Percentiles rank a stretch among this genome's conserved stretches.
phyloP scores from a whole-genome alignment of 306 rosid species.

The Pterocarpus santalinus region DNA sequence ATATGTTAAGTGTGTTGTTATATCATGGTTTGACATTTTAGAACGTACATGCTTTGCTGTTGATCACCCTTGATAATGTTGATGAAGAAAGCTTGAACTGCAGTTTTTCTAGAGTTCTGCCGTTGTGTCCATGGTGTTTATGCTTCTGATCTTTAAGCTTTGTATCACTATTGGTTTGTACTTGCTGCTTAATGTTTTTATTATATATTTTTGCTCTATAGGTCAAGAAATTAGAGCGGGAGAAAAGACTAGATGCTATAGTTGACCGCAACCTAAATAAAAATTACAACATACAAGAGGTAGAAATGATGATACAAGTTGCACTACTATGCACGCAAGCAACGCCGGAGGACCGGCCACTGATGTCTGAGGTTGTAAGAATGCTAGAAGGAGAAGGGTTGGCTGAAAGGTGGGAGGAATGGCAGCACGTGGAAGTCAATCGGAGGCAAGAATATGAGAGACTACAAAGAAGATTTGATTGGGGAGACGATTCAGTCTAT shows the following conservation, averaged over 20 bases:
- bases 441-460: slow-evolving; percentile 93
- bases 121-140: not conserved
- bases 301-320: slow-evolving; percentile 94
- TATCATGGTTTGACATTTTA: not conserved
- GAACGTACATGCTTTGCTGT: not conserved
- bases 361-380: slow-evolving; percentile 95
- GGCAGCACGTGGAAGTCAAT: slow-evolving; percentile 92
- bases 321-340: slow-evolving; percentile 97
- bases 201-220: slow-evolving; percentile 42
- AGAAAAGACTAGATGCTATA: slow-evolving; percentile 76
- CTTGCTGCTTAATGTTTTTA: slow-evolving; percentile 21
- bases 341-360: slow-evolving; percentile 93
- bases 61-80: slow-evolving; percentile 3
- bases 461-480: slow-evolving; percentile 92
- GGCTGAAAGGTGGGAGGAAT: slow-evolving; percentile 99
- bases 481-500: slow-evolving; percentile 95
- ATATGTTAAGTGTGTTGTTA: slow-evolving; percentile 3
- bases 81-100: not conserved
- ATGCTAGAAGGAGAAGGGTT: slow-evolving; percentile 99
- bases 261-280: slow-evolving; percentile 80
- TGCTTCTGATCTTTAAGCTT: slow-evolving; percentile 23
- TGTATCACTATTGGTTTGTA: slow-evolving; percentile 19
- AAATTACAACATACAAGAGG: slow-evolving; percentile 75
- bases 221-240: slow-evolving; percentile 97
- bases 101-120: not conserved